Evolutionary conservation across 192 early-diverging fungal genomes (phyloP).

Genomic region (Haplosporangium gracile): DNA sequence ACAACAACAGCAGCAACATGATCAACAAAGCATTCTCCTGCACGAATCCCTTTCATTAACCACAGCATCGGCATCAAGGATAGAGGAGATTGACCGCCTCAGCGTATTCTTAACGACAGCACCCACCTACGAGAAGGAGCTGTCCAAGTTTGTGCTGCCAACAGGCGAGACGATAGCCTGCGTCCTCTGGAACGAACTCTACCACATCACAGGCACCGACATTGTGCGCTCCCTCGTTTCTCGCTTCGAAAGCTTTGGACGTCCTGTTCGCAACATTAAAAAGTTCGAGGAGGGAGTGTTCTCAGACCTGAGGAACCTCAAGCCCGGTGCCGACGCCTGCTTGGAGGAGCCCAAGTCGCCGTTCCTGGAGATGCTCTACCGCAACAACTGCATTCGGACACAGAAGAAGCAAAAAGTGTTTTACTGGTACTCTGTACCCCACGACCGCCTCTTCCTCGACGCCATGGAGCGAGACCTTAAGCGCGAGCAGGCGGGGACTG

Average conservation of each 20-base stretch:
- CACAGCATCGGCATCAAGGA: slow-evolving; percentile 50
- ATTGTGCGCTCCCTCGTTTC: slow-evolving; percentile 92
- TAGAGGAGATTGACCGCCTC: slow-evolving; percentile 53
- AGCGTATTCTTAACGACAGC: slow-evolving; percentile 54
- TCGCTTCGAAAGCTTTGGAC: slow-evolving; percentile 91
- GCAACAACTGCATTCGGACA: slow-evolving; percentile 95
- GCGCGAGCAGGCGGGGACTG: slow-evolving; percentile 87
- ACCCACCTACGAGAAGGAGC: slow-evolving; percentile 50
- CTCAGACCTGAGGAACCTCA: slow-evolving; percentile 94
- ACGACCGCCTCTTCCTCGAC: slow-evolving; percentile 95
- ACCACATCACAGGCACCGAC: slow-evolving; percentile 97
- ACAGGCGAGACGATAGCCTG: slow-evolving; percentile 94
- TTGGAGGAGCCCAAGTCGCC: slow-evolving; percentile 95
- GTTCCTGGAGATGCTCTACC: slow-evolving; percentile 94
- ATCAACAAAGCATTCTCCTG: slow-evolving; percentile 37
- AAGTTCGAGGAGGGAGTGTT: slow-evolving; percentile 99
- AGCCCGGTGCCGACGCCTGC: slow-evolving; percentile 93
- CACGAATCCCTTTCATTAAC: slow-evolving; percentile 44
- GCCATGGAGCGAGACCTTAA: slow-evolving; percentile 97
- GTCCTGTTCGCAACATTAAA: slow-evolving; percentile 89
- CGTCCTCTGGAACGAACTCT: slow-evolving; percentile 93
- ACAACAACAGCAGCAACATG: slow-evolving; percentile 42
- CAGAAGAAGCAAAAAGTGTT: slow-evolving; percentile 99
- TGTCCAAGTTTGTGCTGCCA: slow-evolving; percentile 68
- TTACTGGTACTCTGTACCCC: slow-evolving; percentile 96